These are phyloP conservation scores for Yamadazyma endophytica DNA, from an alignment of 805 yeast genomes.

Conservation along the genomic window DNA sequence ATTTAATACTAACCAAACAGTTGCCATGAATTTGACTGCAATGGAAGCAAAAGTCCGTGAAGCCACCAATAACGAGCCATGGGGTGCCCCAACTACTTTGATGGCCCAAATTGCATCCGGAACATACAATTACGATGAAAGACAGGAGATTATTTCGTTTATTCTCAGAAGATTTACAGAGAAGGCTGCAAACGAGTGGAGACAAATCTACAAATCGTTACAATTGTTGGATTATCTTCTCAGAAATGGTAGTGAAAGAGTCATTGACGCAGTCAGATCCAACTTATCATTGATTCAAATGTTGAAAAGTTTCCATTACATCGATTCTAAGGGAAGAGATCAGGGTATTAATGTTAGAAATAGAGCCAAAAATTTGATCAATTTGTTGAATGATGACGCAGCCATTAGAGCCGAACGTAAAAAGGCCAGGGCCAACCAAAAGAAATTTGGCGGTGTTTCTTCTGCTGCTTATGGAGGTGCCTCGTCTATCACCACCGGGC, in stretches of 20 bases:
- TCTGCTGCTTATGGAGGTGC: constrained; percentile 50
- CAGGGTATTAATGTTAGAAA: constrained; percentile 95
- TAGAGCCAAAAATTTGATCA: constrained; percentile 73
- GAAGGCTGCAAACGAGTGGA: constrained; percentile 94
- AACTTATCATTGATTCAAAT: constrained; percentile 76
- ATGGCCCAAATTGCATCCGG: constrained; percentile 97
- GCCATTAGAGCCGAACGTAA: constrained; percentile 79
- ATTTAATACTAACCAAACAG: constrained; percentile 12
- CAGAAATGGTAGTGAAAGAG: constrained; percentile 90
- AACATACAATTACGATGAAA: constrained; percentile 78
- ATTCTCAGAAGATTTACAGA: constrained; percentile 88
- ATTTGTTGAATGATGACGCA: constrained; percentile 70
- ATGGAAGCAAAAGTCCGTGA: constrained; percentile 96
- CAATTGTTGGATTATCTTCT: constrained; percentile 88
- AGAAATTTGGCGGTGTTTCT: constrained; percentile 79
- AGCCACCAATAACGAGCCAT: constrained; percentile 98
- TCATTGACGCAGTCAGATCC: constrained; percentile 90
- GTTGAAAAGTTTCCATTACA: constrained; percentile 91
- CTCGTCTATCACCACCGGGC: constrained; percentile 30
- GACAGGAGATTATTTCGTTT: constrained; percentile 76
- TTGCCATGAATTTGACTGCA: constrained; percentile 91
- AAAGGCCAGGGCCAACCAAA: constrained; percentile 81
- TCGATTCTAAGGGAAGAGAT: constrained; percentile 90
- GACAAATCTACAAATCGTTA: constrained; percentile 93
- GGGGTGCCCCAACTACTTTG: constrained; percentile 91